These are phyloP conservation scores for Podaxis rugospora DNA, from an alignment of 768 basidiomycete species.

Conservation along the genomic window DNA sequence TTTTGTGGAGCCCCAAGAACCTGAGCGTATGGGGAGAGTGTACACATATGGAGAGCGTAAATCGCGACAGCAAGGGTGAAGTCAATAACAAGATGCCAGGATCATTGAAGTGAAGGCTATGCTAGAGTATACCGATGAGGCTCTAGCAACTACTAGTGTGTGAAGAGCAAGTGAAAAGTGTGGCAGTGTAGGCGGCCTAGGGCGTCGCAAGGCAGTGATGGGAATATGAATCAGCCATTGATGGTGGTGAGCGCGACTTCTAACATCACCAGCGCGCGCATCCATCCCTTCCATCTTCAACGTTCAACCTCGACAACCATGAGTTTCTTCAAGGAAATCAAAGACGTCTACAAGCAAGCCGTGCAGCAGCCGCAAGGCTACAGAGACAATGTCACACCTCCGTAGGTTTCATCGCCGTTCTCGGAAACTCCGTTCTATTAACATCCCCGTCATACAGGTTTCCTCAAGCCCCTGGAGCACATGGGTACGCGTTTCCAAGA, in stretches of 20 bases:
- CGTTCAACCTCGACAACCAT: not conserved
- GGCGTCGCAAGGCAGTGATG: not conserved
- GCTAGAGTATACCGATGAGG: no score
- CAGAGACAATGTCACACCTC: not conserved
- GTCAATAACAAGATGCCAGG: not conserved
- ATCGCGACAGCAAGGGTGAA: no score
- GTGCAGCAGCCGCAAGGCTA: not conserved
- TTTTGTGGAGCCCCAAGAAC: no score
- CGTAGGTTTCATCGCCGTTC: not conserved
- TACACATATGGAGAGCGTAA: no score
- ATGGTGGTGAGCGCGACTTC: not conserved
- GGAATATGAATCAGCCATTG: not conserved
- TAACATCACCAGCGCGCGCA: not conserved
- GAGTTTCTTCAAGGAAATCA: not conserved
- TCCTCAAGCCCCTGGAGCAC: slow-evolving; percentile 24
- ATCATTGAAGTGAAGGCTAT: not conserved
- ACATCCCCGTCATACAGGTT: slow-evolving; percentile 15
- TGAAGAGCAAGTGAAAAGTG: not conserved
- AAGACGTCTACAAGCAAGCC: not conserved
- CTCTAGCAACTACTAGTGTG: not conserved
- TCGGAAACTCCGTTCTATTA: not conserved
- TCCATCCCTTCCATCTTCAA: not conserved
- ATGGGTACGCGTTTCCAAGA: slow-evolving; percentile 13
- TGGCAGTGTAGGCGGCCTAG: not conserved
- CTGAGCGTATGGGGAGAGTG: no score